These are phyloP conservation scores for Sugiyamaella xylanicola DNA, from an alignment of 1,139 yeast species.

Conservation along the genomic window DNA sequence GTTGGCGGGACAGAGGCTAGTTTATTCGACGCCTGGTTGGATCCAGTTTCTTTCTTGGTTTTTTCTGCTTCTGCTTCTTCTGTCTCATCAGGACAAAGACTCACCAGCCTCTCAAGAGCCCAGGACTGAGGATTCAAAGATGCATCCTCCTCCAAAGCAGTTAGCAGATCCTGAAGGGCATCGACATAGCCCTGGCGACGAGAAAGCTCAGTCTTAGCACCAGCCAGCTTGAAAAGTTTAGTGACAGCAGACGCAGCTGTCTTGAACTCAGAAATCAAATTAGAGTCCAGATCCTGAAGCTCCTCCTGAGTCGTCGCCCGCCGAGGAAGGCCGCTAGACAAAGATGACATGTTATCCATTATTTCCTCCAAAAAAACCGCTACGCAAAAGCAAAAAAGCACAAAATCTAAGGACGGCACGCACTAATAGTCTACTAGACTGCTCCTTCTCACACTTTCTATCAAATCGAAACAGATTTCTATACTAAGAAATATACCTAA, in stretches of 20 bases:
- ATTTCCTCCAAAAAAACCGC: background rate
- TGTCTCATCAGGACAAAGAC: slow-evolving; percentile 20
- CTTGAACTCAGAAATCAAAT: slow-evolving; percentile 33
- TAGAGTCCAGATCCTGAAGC: slow-evolving; percentile 24
- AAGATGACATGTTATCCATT: slow-evolving; percentile 26
- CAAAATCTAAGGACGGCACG: background rate
- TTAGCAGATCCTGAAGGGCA: slow-evolving; percentile 33
- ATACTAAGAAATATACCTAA: too few relatives aligned
- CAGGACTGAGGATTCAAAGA: slow-evolving; percentile 31
- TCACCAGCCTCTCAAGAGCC: slow-evolving; percentile 26
- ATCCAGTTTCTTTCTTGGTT: background rate
- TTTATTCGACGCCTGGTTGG: background rate
- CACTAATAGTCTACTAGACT: too few relatives aligned
- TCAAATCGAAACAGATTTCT: too few relatives aligned
- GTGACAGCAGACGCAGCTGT: slow-evolving; percentile 39
- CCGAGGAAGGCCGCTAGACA: slow-evolving; percentile 25
- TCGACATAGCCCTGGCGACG: slow-evolving; percentile 37
- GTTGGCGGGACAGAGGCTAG: background rate
- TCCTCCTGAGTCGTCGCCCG: slow-evolving; percentile 22
- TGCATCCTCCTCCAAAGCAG: slow-evolving; percentile 29
- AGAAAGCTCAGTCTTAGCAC: slow-evolving; percentile 32
- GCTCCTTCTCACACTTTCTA: too few relatives aligned
- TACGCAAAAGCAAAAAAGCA: background rate
- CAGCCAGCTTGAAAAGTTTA: slow-evolving; percentile 37
- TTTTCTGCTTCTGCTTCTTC: background rate